These are phyloP conservation scores for Monosporascus sp. DNA, from an alignment of 2,329 filamentous ascomycete species.

Conservation along the genomic window DNA sequence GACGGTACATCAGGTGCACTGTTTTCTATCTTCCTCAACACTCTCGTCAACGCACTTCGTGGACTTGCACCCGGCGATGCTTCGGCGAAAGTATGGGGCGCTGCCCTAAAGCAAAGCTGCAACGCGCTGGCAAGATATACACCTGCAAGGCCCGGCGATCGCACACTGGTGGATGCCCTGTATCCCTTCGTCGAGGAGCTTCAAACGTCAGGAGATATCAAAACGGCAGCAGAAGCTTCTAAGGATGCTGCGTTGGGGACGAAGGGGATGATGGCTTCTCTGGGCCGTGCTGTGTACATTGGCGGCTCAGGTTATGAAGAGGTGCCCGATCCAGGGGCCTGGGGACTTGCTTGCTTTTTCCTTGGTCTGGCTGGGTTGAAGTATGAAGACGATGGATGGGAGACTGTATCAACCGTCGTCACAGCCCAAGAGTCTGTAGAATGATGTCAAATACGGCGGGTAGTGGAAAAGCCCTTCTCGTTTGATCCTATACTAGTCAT, in stretches of 20 bases:
- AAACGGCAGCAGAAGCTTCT: constrained; percentile 70
- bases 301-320: constrained; percentile 68
- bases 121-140: constrained; percentile 76
- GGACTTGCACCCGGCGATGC: constrained; percentile 34
- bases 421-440: constrained; percentile 4
- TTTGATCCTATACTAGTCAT: neutral
- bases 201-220: constrained; percentile 56
- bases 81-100: constrained; percentile 44
- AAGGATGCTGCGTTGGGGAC: constrained; percentile 73
- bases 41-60: constrained; percentile 62
- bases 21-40: constrained; percentile 83
- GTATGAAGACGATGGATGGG: constrained; percentile 34
- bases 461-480: neutral
- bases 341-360: constrained; percentile 73
- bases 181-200: constrained; percentile 79
- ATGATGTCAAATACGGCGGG: constrained; percentile 2
- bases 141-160: constrained; percentile 80
- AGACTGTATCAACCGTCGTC: constrained; percentile 19
- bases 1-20: constrained; percentile 57
- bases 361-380: constrained; percentile 62
- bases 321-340: constrained; percentile 62
- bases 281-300: constrained; percentile 80
- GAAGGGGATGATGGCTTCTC: constrained; percentile 84
- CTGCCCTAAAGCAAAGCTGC: constrained; percentile 66
- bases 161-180: constrained; percentile 85